These are phyloP conservation scores for Plasmodium adleri DNA, from an alignment of 169 alveolate species.

Conservation along the genomic window DNA sequence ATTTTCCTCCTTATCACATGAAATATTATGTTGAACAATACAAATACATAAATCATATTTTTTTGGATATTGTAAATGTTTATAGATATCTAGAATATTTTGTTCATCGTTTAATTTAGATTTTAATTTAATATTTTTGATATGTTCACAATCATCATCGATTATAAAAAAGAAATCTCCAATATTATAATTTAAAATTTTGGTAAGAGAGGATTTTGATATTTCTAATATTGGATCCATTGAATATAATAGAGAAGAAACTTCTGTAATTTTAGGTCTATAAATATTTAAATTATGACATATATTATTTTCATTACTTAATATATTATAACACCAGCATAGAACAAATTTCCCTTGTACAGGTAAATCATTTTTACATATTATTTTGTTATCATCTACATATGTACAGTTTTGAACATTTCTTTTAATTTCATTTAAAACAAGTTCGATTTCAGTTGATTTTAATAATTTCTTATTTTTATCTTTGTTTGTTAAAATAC, in stretches of 20 bases:
- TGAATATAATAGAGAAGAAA: slow-evolving; percentile 15
- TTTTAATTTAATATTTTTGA: slow-evolving; percentile 28
- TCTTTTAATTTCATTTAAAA: slow-evolving; percentile 13
- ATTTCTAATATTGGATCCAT: slow-evolving; percentile 50
- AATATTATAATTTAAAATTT: slow-evolving; percentile 32
- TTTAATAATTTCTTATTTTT: not conserved
- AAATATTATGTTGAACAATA: slow-evolving; percentile 8
- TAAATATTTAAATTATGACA: slow-evolving; percentile 20
- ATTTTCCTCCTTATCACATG: slow-evolving; percentile 27
- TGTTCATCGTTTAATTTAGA: slow-evolving; percentile 30
- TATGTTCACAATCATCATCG: slow-evolving; percentile 43
- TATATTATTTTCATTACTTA: not conserved
- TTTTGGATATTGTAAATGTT: slow-evolving; percentile 36
- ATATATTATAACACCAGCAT: slow-evolving; percentile 62
- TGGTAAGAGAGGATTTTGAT: slow-evolving; percentile 27
- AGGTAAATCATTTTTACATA: slow-evolving; percentile 23
- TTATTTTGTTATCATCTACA: slow-evolving; percentile 26
- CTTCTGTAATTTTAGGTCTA: slow-evolving; percentile 16
- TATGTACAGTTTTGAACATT: slow-evolving; percentile 17
- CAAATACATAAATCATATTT: slow-evolving; percentile 59
- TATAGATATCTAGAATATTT: slow-evolving; percentile 32
- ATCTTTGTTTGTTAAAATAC: not conserved
- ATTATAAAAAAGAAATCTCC: slow-evolving; percentile 31
- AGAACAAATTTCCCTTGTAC: slow-evolving; percentile 4
- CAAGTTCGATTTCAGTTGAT: not conserved